Conservation (phyloP, 2,329 filamentous ascomycete species). For the Grosmannia clavigera region DNA sequence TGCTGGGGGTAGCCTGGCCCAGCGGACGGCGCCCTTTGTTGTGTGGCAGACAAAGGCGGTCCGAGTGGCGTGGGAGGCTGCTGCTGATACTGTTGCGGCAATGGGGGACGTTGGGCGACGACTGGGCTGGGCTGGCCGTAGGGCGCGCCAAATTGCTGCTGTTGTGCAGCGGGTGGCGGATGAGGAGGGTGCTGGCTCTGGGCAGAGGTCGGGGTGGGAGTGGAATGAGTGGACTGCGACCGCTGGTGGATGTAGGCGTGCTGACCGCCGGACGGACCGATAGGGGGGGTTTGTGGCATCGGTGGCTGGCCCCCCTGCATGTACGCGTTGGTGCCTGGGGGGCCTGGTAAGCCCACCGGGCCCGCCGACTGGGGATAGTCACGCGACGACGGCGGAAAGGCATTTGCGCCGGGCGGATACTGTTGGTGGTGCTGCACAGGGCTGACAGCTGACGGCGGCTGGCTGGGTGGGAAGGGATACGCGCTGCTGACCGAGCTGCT, state of each 20-base stretch:
- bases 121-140: slow-evolving; percentile 43
- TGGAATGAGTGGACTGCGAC: slow-evolving; percentile 47
- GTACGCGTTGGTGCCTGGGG: slow-evolving; percentile 22
- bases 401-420: slow-evolving; percentile 26
- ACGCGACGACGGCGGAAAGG: slow-evolving; percentile 24
- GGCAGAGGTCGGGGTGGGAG: slow-evolving; percentile 48
- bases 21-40: slow-evolving; percentile 19
- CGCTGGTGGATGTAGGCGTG: slow-evolving; percentile 29
- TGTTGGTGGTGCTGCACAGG: slow-evolving; percentile 35
- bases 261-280: slow-evolving; percentile 28
- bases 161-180: not conserved
- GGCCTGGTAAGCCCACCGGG: too few relatives aligned
- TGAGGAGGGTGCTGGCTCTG: slow-evolving; percentile 36
- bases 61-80: slow-evolving; percentile 38
- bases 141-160: slow-evolving; percentile 31
- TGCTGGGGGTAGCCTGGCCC: slow-evolving; percentile 1
- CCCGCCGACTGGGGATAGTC: slow-evolving; percentile 29
- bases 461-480: slow-evolving; percentile 30
- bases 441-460: slow-evolving; percentile 30
- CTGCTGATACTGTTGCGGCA: slow-evolving; percentile 8
- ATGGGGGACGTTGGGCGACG: slow-evolving; percentile 23
- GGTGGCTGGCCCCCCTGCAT: slow-evolving; percentile 21
- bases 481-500: slow-evolving; percentile 25
- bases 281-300: slow-evolving; percentile 37
- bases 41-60: slow-evolving; percentile 30